These are phyloP conservation scores for Erigeron canadensis DNA, from an alignment of 129 eudicot genomes.

Conservation along the genomic window DNA sequence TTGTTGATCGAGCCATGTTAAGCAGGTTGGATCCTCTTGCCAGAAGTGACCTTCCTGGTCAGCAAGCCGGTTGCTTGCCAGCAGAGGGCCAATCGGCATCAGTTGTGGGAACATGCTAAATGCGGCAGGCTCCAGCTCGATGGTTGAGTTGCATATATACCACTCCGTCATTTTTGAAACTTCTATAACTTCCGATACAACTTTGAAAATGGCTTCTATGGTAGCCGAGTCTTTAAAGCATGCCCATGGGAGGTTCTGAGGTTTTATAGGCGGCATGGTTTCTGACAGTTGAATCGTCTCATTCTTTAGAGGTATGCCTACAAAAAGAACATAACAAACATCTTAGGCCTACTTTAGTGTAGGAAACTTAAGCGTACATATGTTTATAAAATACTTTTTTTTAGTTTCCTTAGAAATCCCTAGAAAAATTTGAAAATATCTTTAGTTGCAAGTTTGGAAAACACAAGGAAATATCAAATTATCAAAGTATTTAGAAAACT, in stretches of 20 bases:
- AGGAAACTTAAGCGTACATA: no score
- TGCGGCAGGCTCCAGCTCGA: constrained; percentile 46
- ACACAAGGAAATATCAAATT: no score
- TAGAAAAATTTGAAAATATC: no score
- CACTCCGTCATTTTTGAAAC: constrained; percentile 26
- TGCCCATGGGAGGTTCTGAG: constrained; percentile 35
- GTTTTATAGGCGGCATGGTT: constrained; percentile 41
- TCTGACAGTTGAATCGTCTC: constrained; percentile 45
- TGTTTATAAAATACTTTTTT: no score
- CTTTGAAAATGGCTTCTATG: constrained; percentile 17
- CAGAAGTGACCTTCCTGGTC: constrained; percentile 41
- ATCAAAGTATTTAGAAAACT: no score
- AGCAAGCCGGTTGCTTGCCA: constrained; percentile 48
- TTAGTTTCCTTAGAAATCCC: no score
- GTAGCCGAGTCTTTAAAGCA: constrained; percentile 23
- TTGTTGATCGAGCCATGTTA: constrained; percentile 61
- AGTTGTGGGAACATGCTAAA: constrained; percentile 25
- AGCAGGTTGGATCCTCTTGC: constrained; percentile 52
- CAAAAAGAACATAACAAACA: neutral
- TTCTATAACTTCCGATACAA: neutral
- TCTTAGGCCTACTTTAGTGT: no score
- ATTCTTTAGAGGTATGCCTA: constrained; percentile 35
- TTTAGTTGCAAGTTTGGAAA: no score
- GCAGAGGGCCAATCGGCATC: constrained; percentile 48
- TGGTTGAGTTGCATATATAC: constrained; percentile 48